phyloP scores from a whole-genome alignment of 2,329 filamentous ascomycete species.

The Ophiosphaerella herpotricha region DNA sequence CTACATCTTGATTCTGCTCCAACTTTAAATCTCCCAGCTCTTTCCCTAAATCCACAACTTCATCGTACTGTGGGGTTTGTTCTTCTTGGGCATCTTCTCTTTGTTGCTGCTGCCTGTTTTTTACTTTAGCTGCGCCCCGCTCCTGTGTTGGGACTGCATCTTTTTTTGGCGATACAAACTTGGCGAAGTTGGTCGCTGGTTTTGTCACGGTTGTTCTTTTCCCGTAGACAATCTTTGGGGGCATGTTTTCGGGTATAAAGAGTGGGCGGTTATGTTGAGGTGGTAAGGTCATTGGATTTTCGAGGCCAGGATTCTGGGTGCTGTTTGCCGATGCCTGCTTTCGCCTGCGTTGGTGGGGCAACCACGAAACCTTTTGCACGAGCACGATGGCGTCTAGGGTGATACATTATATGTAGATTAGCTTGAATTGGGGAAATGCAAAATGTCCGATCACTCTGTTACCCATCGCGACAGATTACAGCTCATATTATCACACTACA shows the following conservation, averaged over 20 bases:
- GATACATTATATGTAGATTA: background rate
- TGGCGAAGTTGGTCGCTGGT: conserved; percentile 31
- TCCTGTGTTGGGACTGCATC: conserved; percentile 7
- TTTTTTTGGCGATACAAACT: conserved; percentile 36
- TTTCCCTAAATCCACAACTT: conserved; percentile 3
- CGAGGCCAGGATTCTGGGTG: background rate
- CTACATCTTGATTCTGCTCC: conserved; percentile 5
- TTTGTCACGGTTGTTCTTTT: conserved; percentile 33
- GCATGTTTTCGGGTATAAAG: conserved; percentile 19
- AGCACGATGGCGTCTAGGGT: background rate
- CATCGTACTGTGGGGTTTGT: background rate
- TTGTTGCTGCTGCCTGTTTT: conserved; percentile 8
- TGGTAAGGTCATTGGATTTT: conserved; percentile 1
- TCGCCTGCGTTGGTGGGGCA: conserved; percentile 5
- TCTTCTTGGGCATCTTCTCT: conserved; percentile 3
- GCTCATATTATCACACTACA: background rate
- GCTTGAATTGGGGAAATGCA: background rate
- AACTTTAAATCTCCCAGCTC: conserved; percentile 9
- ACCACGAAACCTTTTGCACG: background rate
- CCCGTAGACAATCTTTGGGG: conserved; percentile 29
- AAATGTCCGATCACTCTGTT: background rate
- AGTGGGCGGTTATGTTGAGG: conserved; percentile 3
- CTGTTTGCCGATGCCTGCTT: conserved; percentile 4
- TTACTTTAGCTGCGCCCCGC: background rate
- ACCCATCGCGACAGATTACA: background rate